phyloP scores from a whole-genome alignment of 345 rosid species.

The Erysimum cheiranthoides region DNA sequence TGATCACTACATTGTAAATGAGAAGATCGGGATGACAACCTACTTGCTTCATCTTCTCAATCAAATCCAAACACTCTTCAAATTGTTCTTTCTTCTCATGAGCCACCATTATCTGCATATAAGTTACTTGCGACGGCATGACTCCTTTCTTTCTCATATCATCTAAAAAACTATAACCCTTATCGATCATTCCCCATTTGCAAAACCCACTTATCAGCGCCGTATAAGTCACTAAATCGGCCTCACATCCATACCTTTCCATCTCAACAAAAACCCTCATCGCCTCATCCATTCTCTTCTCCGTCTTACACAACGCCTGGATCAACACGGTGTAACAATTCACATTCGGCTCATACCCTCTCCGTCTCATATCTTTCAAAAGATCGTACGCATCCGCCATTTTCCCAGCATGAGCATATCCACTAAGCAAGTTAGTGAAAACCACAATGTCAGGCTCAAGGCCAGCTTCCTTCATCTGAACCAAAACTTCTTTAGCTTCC shows the following conservation, averaged over 20 bases:
- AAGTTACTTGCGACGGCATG: slow-evolving; percentile 64
- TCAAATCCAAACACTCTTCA: slow-evolving; percentile 78
- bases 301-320: slow-evolving; percentile 72
- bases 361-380: slow-evolving; percentile 80
- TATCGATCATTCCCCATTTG: slow-evolving; percentile 73
- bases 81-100: slow-evolving; percentile 88
- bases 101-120: slow-evolving; percentile 83
- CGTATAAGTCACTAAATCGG: slow-evolving; percentile 76
- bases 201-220: slow-evolving; percentile 88
- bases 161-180: slow-evolving; percentile 66
- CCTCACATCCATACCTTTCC: slow-evolving; percentile 74
- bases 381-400: slow-evolving; percentile 82
- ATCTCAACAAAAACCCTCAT: slow-evolving; percentile 75
- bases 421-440: slow-evolving; percentile 80
- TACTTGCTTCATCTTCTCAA: slow-evolving; percentile 61
- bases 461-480: slow-evolving; percentile 87
- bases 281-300: slow-evolving; percentile 83
- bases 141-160: slow-evolving; percentile 64
- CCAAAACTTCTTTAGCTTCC: slow-evolving; percentile 86
- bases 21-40: slow-evolving; percentile 69
- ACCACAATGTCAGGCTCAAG: slow-evolving; percentile 88
- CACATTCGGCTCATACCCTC: slow-evolving; percentile 73
- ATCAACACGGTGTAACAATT: slow-evolving; percentile 80
- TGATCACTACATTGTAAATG: slow-evolving; percentile 69
- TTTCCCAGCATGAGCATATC: slow-evolving; percentile 72